Conservation (phyloP, 202 grass and related monocot genomes). For the Musa balbisiana region DNA sequence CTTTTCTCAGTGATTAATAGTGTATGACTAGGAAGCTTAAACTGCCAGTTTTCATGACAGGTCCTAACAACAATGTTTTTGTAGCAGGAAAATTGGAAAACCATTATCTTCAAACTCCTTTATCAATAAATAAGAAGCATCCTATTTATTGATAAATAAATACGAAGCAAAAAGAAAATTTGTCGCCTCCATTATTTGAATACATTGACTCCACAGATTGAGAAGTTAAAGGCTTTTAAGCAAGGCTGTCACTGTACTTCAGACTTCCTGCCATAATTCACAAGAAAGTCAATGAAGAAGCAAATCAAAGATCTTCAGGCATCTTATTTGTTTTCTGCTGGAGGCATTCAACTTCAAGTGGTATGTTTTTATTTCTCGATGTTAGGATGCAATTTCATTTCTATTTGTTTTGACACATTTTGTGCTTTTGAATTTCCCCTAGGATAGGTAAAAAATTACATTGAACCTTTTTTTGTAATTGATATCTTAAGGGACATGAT, state of each 20-base stretch:
- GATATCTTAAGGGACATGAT: too few species aligned
- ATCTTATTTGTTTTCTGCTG: background rate
- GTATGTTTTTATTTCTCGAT: too few species aligned
- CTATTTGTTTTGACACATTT: too few species aligned
- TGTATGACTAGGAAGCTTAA: too few species aligned
- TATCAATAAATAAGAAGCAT: constrained; percentile 24
- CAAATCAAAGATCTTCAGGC: constrained; percentile 39
- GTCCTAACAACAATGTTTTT: constrained; percentile 53
- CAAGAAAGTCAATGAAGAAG: constrained; percentile 28
- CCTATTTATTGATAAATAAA: constrained; percentile 4
- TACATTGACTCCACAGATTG: constrained; percentile 31
- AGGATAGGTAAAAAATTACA: too few species aligned
- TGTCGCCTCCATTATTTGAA: constrained; percentile 33
- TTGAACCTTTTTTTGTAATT: too few species aligned
- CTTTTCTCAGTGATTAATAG: too few species aligned
- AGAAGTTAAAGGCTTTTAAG: constrained; percentile 19
- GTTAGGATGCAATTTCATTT: too few species aligned
- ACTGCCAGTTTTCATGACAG: constrained; percentile 22
- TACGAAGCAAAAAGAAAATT: too few species aligned
- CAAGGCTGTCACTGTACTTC: constrained; percentile 29
- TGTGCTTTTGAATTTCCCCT: too few species aligned
- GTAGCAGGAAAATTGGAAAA: constrained; percentile 7
- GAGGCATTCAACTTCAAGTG: too few species aligned
- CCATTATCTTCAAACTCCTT: background rate
- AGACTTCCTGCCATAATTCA: constrained; percentile 21